Evolutionary conservation across 2,329 filamentous ascomycete species (phyloP), one percentile per base, ranked within the genome.

Genomic region (Colletotrichum phormii): DNA sequence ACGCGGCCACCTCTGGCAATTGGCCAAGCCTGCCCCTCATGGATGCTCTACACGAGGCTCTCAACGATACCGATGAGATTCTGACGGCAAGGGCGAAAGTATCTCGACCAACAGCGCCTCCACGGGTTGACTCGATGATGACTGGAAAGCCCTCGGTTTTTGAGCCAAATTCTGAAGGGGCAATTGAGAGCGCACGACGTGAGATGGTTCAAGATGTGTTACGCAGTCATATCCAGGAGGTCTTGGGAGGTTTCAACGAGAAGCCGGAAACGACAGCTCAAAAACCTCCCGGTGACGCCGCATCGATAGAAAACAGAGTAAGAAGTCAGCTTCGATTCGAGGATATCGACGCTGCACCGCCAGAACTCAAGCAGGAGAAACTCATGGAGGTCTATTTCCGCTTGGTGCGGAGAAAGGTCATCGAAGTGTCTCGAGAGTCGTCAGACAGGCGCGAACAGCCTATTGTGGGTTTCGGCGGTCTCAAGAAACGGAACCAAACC

Each of bases 351-450:
- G 79, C 83, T 11, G 85, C 85, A 0, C 81, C 83, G 13, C 85
- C 87, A 0, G 87, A 88, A 31, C 83, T 86, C 18, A 84, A 87
- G 42, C 87, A 89, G 73, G 78, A 83, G 26, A 81, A 81, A 12
- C 83, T 90, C n/a, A 85, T 90, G 81, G 80, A 84, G 3, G 84
- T 88, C 1, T 90, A 90, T 76, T 90, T 89, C 74, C 74, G 81
- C 12, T 76, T 81, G 0, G 81, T 90, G 15, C 82, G 84, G 5
- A 79, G 75, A 3, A 77, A 79, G 3, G 86, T 89, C 2, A 78
- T 85, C 12, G 75, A 77, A 6, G 78, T 79, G 11, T 81, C 84
- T 5, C 75, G 78, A 46, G 75, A 71, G 15, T 79, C 79, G 13
- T 80, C 75, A 18, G 75, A 75, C 11, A 78, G 76, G 71, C 73